Base-by-base conservation (phyloP, 176 grass and related monocot species). In the Hyparrhenia diplandra region DNA sequence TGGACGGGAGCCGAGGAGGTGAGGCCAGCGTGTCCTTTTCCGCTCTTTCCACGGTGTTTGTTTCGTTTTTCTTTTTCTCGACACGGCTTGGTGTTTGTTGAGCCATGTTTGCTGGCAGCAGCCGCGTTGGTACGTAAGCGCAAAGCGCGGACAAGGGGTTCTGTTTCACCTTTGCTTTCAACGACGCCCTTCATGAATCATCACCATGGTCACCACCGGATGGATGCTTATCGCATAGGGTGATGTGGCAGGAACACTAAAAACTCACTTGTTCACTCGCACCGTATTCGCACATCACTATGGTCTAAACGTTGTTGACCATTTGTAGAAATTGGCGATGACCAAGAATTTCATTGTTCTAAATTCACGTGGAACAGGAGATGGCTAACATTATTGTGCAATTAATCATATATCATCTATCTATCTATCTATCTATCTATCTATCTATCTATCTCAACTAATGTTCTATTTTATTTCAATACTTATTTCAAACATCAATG, bases 1-100 rank as follows among this genome's bases (percentile, higher is more conserved):
- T 30, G 59, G 59, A 55, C 32, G 75, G 75, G 60, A 76, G 55
- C 74, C 21, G n/a, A n/a, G n/a, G n/a, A n/a, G n/a, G n/a, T n/a
- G n/a, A 16, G 6, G 27, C 5, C 47, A 28, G 23, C 68, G 69
- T 20, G 41, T 72, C 42, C 25, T 17, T 64, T 64, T 32, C 25
- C 58, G 13, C 8, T 1, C 39, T 78, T 78, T 64, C 39, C 75
- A 32, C 20, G 39, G 75, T 13, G 75, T 42, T 17, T 18, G 23
- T 76, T 20, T 66, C 8, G 30, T 37, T 20, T 32, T 14, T 3
- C 9, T 40, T 35, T 23, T 9, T n/a, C 1, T 2, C 17, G 12
- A 69, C 67, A 42, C 36, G 67, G 21, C 66, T 23, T 13, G 67
- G 37, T 41, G 66, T 41, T 6, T 24, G 67, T 24, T 41, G 54